Evolutionary conservation across 2,329 filamentous ascomycete genomes (phyloP).

Genomic region (Verticillium albo-atrum): DNA sequence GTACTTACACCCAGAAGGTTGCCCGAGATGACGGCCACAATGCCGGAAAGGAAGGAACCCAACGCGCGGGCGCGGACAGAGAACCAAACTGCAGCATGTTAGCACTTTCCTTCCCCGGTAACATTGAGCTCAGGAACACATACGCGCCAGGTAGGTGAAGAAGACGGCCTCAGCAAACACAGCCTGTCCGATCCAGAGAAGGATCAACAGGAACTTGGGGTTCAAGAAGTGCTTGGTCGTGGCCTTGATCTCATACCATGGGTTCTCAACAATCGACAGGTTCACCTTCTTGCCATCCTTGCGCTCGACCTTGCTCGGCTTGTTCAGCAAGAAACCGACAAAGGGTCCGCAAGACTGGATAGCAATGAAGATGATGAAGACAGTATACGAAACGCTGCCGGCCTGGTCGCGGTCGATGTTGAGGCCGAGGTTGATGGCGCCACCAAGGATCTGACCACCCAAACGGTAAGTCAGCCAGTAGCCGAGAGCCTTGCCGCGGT

Average conservation of each 20-base stretch:
- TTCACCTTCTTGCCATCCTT: conserved; percentile 60
- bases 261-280: conserved; percentile 51
- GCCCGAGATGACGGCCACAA: conserved; percentile 60
- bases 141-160: conserved; percentile 59
- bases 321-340: conserved; percentile 58
- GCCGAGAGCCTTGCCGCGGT: conserved; percentile 59
- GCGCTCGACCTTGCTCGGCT: conserved; percentile 57
- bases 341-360: conserved; percentile 63
- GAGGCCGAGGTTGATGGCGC: conserved; percentile 65
- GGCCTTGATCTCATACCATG: conserved; percentile 54
- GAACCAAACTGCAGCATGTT: conserved; percentile 52
- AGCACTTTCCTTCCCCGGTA: conserved; percentile 13
- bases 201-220: conserved; percentile 57
- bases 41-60: conserved; percentile 65
- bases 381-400: conserved; percentile 64
- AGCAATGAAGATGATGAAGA: conserved; percentile 67
- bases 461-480: conserved; percentile 61
- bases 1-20: conserved; percentile 57
- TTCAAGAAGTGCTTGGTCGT: conserved; percentile 56
- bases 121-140: conserved; percentile 10
- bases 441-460: conserved; percentile 64
- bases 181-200: conserved; percentile 65
- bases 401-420: conserved; percentile 53
- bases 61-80: conserved; percentile 64
- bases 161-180: conserved; percentile 70